A percentile compares a stretch with the other conserved stretches of the same genome.
Conservation (phyloP, 768 basidiomycete genomes). For the Naganishia vishniacii region DNA sequence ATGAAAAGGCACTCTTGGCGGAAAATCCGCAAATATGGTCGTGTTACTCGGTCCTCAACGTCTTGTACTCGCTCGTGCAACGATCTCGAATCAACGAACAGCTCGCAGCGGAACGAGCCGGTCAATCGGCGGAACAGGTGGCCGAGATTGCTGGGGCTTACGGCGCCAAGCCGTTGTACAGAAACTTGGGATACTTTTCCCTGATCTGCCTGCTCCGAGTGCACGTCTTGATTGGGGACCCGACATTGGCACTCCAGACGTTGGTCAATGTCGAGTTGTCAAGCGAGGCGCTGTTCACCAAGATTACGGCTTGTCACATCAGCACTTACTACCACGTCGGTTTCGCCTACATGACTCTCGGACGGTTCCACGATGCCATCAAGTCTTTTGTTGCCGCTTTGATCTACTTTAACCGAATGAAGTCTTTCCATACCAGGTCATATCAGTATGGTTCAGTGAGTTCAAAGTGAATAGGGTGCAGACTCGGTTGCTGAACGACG, state of each 20-base stretch:
- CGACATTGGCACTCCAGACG: conserved; percentile 73
- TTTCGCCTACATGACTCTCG: conserved; percentile 91
- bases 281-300: conserved; percentile 86
- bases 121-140: conserved; percentile 75
- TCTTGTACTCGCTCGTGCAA: conserved; percentile 96
- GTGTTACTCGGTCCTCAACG: conserved; percentile 95
- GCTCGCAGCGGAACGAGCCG: conserved; percentile 71
- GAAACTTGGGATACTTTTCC: conserved; percentile 94
- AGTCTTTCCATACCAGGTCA: conserved; percentile 91
- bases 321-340: conserved; percentile 92
- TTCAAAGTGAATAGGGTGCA: conserved; percentile 24
- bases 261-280: conserved; percentile 90
- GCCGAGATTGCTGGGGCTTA: conserved; percentile 84
- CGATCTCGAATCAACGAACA: conserved; percentile 94
- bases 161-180: conserved; percentile 79
- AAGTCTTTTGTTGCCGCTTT: conserved; percentile 85
- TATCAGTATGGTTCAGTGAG: conserved; percentile 90
- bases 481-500: background rate
- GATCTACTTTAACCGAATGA: conserved; percentile 92
- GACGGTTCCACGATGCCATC: conserved; percentile 91
- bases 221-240: conserved; percentile 87
- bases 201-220: conserved; percentile 91
- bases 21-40: conserved; percentile 65
- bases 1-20: conserved; percentile 73
- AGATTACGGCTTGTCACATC: conserved; percentile 89